These are phyloP conservation scores for Xylaria nigripes DNA, from an alignment of 495 filamentous ascomycete species.

Conservation along the genomic window DNA sequence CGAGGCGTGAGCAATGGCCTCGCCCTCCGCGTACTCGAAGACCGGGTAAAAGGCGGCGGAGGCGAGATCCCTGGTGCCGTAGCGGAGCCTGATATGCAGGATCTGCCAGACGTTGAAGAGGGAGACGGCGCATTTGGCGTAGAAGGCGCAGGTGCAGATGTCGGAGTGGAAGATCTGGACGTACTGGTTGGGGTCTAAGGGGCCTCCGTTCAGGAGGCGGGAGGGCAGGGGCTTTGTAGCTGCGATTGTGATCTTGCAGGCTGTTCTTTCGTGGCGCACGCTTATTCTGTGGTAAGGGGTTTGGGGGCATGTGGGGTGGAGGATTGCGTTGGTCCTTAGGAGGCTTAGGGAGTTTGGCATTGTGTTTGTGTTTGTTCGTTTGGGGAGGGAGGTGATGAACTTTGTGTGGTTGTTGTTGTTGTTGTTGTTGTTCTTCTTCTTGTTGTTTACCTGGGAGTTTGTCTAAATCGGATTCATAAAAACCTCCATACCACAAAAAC, in stretches of 20 bases:
- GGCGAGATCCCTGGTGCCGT: not conserved
- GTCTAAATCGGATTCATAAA: too few species aligned
- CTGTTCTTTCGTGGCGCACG: not conserved
- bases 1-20: not conserved
- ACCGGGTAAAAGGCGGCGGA: not conserved
- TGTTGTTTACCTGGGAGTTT: too few species aligned
- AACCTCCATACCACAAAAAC: too few species aligned
- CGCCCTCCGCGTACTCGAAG: not conserved
- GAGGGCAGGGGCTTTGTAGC: not conserved
- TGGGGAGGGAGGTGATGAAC: not conserved
- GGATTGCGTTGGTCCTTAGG: not conserved
- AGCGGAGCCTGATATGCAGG: not conserved
- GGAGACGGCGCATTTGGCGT: not conserved
- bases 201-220: too few species aligned
- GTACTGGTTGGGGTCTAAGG: not conserved
- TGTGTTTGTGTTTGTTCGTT: not conserved
- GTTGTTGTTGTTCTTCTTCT: too few species aligned
- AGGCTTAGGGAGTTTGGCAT: not conserved
- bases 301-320: not conserved
- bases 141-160: not conserved
- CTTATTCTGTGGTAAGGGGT: not conserved
- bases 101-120: not conserved
- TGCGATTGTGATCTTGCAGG: not conserved
- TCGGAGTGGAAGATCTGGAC: not conserved
- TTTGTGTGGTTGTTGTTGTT: not conserved